A percentile compares a stretch with the other conserved stretches of the same genome.
These are phyloP conservation scores for Boechera divaricarpa DNA, from an alignment of 345 rosid species.

Conservation along the genomic window DNA sequence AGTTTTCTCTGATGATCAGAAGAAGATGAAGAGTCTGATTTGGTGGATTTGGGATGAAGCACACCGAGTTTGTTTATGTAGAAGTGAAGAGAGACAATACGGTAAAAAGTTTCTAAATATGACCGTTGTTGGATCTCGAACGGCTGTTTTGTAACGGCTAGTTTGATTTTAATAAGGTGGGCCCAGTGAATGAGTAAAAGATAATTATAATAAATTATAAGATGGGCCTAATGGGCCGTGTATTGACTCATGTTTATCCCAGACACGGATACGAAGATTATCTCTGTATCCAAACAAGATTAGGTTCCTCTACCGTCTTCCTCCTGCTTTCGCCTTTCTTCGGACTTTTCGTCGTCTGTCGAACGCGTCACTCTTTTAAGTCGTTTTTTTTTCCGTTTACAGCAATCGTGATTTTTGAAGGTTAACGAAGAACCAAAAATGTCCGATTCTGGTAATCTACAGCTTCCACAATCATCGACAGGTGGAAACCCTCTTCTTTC, in stretches of 20 bases:
- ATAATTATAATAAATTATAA: background rate
- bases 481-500: conserved; percentile 30
- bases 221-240: conserved; percentile 28
- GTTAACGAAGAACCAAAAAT: conserved; percentile 6
- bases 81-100: conserved; percentile 2
- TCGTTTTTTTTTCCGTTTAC: background rate
- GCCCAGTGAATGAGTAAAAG: conserved; percentile 8
- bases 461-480: conserved; percentile 38
- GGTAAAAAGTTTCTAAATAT: conserved; percentile 39
- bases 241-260: conserved; percentile 6
- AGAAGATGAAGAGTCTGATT: conserved; percentile 9
- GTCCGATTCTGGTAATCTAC: conserved; percentile 30
- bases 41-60: conserved; percentile 27
- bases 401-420: conserved; percentile 22
- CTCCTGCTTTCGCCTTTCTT: conserved; percentile 13
- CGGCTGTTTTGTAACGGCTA: conserved; percentile 38
- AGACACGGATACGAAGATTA: background rate
- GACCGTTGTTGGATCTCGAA: conserved; percentile 44
- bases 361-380: conserved; percentile 31
- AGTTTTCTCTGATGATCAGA: background rate
- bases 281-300: conserved; percentile 34
- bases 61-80: conserved; percentile 39
- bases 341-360: conserved; percentile 1
- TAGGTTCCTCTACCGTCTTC: conserved; percentile 31
- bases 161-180: conserved; percentile 17